phyloP scores from a whole-genome alignment of 2,329 filamentous ascomycete species.

The Neonectria faginata region DNA sequence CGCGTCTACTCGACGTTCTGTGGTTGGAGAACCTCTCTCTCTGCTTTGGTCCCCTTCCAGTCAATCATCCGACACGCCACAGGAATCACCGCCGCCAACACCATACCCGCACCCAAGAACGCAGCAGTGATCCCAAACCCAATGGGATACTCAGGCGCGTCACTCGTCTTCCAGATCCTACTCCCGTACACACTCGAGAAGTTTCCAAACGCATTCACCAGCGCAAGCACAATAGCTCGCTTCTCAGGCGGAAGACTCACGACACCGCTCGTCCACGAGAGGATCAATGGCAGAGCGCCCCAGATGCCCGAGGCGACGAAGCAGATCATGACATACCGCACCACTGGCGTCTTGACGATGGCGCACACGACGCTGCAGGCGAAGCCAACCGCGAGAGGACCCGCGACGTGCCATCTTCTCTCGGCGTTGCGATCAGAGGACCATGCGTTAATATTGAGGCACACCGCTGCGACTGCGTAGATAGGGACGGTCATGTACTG shows the following conservation, averaged over 20 bases:
- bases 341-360: not conserved
- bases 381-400: conserved; percentile 6
- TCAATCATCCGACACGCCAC: conserved; percentile 31
- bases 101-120: conserved; percentile 43
- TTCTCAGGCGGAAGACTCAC: conserved; percentile 21
- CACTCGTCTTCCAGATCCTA: conserved; percentile 43
- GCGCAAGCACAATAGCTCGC: conserved; percentile 15
- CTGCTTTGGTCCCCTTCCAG: conserved; percentile 26
- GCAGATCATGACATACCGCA: conserved; percentile 34
- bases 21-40: conserved; percentile 10
- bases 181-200: conserved; percentile 28
- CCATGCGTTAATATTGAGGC: conserved; percentile 19
- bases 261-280: conserved; percentile 27
- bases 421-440: conserved; percentile 24
- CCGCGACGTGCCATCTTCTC: conserved; percentile 17
- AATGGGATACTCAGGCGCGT: conserved; percentile 43
- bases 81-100: conserved; percentile 42
- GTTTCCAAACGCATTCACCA: conserved; percentile 29
- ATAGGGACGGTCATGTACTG: conserved; percentile 33
- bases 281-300: conserved; percentile 21
- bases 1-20: not conserved
- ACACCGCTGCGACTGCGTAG: conserved; percentile 1
- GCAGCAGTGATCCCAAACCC: conserved; percentile 48
- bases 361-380: conserved; percentile 18
- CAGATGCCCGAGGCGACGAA: conserved; percentile 21